These are phyloP conservation scores for Conoideocrella luteorostrata DNA, from an alignment of 2,329 filamentous ascomycete genomes.

Conservation along the genomic window DNA sequence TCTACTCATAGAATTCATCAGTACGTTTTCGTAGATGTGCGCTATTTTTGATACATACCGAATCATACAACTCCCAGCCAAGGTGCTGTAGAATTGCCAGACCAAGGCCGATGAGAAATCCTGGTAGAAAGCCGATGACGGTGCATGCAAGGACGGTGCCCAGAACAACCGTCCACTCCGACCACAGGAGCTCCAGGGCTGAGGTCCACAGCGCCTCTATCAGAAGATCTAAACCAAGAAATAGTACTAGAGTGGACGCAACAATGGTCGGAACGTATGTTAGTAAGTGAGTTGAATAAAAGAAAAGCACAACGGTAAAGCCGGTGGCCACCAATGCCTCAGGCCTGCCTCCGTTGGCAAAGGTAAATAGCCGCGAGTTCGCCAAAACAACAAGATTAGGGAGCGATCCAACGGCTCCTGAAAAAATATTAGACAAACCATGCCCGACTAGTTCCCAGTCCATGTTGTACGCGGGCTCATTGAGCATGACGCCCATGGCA, in stretches of 20 bases:
- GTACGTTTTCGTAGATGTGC: not conserved
- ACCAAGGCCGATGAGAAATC: not conserved
- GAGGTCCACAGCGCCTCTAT: constrained; percentile 1
- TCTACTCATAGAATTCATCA: not conserved
- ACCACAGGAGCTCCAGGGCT: not conserved
- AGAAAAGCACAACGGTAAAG: not conserved
- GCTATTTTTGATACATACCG: not conserved
- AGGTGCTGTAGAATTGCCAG: not conserved
- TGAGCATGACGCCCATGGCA: constrained; percentile 1
- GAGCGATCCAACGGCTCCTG: constrained; percentile 1
- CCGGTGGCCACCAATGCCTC: not conserved
- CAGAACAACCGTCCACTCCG: constrained; percentile 1
- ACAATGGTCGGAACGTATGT: not conserved
- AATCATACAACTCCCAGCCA: not conserved
- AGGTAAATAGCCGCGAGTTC: not conserved
- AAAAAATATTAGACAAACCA: not conserved
- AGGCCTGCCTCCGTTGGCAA: not conserved
- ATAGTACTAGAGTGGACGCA: not conserved
- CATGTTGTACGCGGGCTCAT: constrained; percentile 1
- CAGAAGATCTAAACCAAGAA: not conserved
- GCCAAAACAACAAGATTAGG: not conserved
- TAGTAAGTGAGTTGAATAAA: not conserved
- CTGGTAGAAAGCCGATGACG: not conserved
- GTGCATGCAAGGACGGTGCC: not conserved
- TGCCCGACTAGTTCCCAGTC: not conserved